Evolutionary conservation across 2,329 filamentous ascomycete genomes (phyloP).

Genomic region (Monosporascus sp.): DNA sequence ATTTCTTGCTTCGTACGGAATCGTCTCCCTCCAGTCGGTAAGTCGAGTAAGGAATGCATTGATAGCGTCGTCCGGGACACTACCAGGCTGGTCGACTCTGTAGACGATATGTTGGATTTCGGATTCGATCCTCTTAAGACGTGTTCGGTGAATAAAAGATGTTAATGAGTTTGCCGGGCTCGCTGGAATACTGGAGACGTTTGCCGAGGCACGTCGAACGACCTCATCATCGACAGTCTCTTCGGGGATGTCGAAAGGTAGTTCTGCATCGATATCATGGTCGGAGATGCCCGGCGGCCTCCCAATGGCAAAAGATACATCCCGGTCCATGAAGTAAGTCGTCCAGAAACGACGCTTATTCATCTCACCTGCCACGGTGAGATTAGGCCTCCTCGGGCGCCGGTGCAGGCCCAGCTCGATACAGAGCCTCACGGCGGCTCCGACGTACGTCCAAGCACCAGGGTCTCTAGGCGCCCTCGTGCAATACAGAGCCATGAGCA

Average conservation of each 20-base stretch:
- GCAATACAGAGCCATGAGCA: constrained; percentile 26
- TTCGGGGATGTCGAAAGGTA: constrained; percentile 24
- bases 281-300: constrained; percentile 25
- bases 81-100: constrained; percentile 19
- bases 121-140: constrained; percentile 25
- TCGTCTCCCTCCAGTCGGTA: constrained; percentile 20
- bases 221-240: constrained; percentile 18
- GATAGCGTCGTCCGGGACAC: constrained; percentile 18
- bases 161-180: constrained; percentile 22
- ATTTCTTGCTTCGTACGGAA: constrained; percentile 20
- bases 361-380: constrained; percentile 22
- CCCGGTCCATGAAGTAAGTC: constrained; percentile 24
- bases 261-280: constrained; percentile 24
- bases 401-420: constrained; percentile 25
- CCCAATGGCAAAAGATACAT: constrained; percentile 25
- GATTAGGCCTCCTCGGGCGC: constrained; percentile 16
- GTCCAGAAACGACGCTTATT: constrained; percentile 27
- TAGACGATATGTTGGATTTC: constrained; percentile 26
- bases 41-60: constrained; percentile 20
- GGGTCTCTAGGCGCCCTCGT: constrained; percentile 25
- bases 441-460: constrained; percentile 26
- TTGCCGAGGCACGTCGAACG: constrained; percentile 18
- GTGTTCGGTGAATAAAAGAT: constrained; percentile 23
- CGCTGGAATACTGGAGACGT: constrained; percentile 14
- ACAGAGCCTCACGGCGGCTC: constrained; percentile 23